phyloP scores from a whole-genome alignment of 371 early-diverging fungal genomes.

The Mucor circinelloides region DNA sequence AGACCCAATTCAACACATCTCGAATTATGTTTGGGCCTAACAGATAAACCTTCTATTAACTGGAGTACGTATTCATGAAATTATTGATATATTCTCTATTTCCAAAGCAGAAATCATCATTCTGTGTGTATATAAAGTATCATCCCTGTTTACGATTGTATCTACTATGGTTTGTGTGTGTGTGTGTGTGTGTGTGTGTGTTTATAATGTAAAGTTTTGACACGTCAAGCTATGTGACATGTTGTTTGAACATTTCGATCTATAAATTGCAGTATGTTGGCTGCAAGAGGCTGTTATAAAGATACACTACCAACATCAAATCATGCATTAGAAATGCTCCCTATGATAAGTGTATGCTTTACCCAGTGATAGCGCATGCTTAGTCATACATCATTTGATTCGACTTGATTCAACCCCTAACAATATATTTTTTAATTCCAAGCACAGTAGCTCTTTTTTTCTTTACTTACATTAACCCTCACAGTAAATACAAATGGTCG shows the following conservation, averaged over 20 bases:
- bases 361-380: not conserved
- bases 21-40: constrained; percentile 30
- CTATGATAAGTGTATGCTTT: no score
- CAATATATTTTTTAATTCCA: not conserved
- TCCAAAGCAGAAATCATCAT: not conserved
- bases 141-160: not conserved
- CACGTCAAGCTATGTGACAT: no score
- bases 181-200: not conserved
- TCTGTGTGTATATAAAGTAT: not conserved
- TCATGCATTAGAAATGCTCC: no score
- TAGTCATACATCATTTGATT: not conserved
- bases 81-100: not conserved
- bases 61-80: constrained; percentile 27
- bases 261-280: no score
- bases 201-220: not conserved
- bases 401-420: not conserved
- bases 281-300: no score
- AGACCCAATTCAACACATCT: constrained; percentile 27
- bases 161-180: not conserved
- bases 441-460: not conserved
- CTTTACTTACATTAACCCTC: not conserved
- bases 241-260: no score
- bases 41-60: constrained; percentile 31
- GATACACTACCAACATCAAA: no score
- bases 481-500: not conserved